phyloP scores from a whole-genome alignment of 2,329 filamentous ascomycete species.

The Colletotrichum camelliae region DNA sequence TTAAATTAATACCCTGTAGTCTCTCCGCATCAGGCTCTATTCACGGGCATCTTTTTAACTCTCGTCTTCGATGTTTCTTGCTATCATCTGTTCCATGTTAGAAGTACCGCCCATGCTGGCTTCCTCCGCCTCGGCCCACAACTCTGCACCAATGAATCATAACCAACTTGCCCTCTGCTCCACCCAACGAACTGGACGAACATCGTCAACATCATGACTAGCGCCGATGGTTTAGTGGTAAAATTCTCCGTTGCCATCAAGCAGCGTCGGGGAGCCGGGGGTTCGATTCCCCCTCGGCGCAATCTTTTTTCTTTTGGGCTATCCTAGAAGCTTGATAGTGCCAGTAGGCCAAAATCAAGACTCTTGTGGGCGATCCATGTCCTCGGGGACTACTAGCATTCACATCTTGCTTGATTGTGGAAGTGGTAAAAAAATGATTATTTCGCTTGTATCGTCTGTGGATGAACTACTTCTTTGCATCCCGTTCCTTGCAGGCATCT shows the following conservation, averaged over 20 bases:
- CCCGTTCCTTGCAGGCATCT: neutral
- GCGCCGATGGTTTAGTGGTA: conserved; percentile 20
- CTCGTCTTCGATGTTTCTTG: neutral
- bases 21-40: neutral
- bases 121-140: neutral
- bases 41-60: neutral
- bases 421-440: neutral
- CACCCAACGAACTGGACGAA: neutral
- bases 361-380: neutral
- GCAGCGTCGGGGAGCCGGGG: conserved; percentile 18
- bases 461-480: neutral
- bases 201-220: neutral
- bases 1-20: accelerated
- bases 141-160: neutral
- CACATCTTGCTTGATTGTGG: neutral
- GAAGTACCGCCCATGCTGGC: neutral
- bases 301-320: neutral
- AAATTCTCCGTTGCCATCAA: conserved; percentile 16
- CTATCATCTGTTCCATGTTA: neutral
- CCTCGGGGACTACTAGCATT: too few species aligned
- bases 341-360: neutral
- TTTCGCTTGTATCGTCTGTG: neutral
- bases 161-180: too few species aligned
- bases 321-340: neutral
- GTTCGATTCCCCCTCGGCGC: conserved; percentile 16